A percentile compares a stretch with the other conserved stretches of the same genome.
Conservation (phyloP, 2,329 filamentous ascomycete genomes). For the Zymoseptoria pseudotritici region DNA sequence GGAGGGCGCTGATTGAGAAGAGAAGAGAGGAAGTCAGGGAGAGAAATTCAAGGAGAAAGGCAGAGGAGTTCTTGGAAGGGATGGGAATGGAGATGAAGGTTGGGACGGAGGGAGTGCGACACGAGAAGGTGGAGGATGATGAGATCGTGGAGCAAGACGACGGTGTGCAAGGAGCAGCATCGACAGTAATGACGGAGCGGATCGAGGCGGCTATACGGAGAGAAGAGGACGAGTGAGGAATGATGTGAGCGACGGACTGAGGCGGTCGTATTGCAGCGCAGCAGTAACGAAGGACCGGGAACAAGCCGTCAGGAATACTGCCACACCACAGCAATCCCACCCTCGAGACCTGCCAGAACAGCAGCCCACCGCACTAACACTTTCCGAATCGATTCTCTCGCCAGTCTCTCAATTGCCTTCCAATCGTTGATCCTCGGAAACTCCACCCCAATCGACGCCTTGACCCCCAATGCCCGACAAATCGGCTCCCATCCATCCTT, state of each 20-base stretch:
- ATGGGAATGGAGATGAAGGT: slow-evolving; percentile 34
- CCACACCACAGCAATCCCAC: too few species aligned
- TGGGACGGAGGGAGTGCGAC: not conserved
- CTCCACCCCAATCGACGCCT: too few species aligned
- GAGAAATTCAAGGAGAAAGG: slow-evolving; percentile 50
- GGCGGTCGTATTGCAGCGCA: too few species aligned
- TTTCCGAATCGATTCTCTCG: too few species aligned
- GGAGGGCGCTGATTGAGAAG: slow-evolving; percentile 48
- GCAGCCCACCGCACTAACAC: too few species aligned
- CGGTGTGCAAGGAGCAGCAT: not conserved
- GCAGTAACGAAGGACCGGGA: too few species aligned
- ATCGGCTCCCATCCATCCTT: too few species aligned
- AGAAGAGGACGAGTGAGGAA: slow-evolving; percentile 1
- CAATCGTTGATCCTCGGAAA: too few species aligned
- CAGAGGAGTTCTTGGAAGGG: slow-evolving; percentile 64
- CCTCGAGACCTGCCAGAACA: too few species aligned
- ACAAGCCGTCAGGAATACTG: too few species aligned
- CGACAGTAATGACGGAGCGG: slow-evolving; percentile 3
- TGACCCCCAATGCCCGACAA: too few species aligned
- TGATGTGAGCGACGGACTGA: not conserved
- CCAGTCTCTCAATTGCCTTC: too few species aligned
- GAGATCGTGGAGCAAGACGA: slow-evolving; percentile 1
- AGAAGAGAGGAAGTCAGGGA: slow-evolving; percentile 16
- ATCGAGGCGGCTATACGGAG: slow-evolving; percentile 12
- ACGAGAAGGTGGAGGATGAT: not conserved